phyloP scores from a whole-genome alignment of 192 early-diverging fungal species.

The Blastocladiella britannica region DNA sequence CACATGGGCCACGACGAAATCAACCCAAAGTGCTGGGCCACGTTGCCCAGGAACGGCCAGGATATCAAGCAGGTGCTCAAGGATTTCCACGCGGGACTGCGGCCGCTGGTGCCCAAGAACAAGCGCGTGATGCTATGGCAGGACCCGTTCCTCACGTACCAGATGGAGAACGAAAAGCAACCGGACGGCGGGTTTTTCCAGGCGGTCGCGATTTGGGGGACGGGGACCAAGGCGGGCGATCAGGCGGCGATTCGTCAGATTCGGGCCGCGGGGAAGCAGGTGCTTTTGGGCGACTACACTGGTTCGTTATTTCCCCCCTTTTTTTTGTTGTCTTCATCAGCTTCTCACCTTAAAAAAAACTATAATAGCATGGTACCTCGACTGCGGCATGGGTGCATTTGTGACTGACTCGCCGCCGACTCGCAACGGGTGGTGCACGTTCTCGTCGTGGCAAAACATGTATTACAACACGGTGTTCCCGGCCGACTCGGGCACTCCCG shows the following conservation, averaged over 20 bases:
- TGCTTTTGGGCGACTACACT: no score
- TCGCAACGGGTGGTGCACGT: constrained; percentile 43
- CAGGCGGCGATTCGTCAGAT: no score
- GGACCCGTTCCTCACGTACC: constrained; percentile 38
- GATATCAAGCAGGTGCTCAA: constrained; percentile 4
- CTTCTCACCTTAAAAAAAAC: no score
- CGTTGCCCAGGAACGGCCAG: constrained; percentile 15
- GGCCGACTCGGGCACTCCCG: constrained; percentile 21
- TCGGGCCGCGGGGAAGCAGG: constrained; percentile 1
- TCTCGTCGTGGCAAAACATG: constrained; percentile 51
- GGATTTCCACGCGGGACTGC: not conserved
- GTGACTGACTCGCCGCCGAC: constrained; percentile 7
- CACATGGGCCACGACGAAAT: constrained; percentile 66
- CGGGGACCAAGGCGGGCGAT: not conserved
- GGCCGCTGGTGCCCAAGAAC: constrained; percentile 15
- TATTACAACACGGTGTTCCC: constrained; percentile 42
- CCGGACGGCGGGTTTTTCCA: constrained; percentile 25
- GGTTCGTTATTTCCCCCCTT: no score
- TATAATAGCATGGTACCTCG: constrained; percentile 1
- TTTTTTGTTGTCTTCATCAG: no score
- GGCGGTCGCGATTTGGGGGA: not conserved
- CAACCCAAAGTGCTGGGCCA: constrained; percentile 44
- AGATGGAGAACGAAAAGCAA: constrained; percentile 33
- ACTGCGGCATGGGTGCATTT: not conserved
- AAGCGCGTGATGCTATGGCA: constrained; percentile 55